Conservation (phyloP, 176 grass and related monocot genomes). For the Sorghum bicolor region Sorghum_bicolor_NCBIv3 NC_012873.2:63348501-63349000, state of each 20-base stretch:
- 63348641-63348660: neutral
- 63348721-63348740: too few relatives aligned
- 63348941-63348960: conserved; percentile 7
- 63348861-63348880: neutral
- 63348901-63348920: conserved; percentile 30
- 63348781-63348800: too few relatives aligned
- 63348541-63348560: conserved; percentile 41
- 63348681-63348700: neutral
- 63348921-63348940: conserved; percentile 5
- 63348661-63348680: neutral
- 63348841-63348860: neutral
- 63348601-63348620: neutral
- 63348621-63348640: neutral
- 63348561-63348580: conserved; percentile 14
- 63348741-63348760: too few relatives aligned
- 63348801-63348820: too few relatives aligned
- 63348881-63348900: conserved; percentile 2
- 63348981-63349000: conserved; percentile 4
- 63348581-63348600: neutral
- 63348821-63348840: neutral
- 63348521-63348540: conserved; percentile 28
- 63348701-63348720: neutral
- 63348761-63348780: too few relatives aligned
- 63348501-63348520: conserved; percentile 27
- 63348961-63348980: conserved; percentile 31